phyloP scores from a whole-genome alignment of 495 filamentous ascomycete genomes.

The Gamarada debralockiae region DNA sequence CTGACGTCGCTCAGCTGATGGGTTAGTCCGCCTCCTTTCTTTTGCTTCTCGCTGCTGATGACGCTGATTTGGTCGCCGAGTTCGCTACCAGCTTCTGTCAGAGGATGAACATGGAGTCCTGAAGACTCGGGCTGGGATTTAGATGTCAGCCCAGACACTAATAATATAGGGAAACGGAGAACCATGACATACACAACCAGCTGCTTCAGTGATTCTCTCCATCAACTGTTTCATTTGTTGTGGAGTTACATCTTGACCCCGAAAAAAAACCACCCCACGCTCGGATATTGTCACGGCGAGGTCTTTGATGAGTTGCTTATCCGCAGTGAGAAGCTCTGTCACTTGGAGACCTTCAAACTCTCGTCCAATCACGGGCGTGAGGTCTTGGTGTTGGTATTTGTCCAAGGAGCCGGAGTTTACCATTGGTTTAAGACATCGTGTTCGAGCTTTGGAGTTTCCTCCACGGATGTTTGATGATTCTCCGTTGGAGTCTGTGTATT shows the following conservation, averaged over 20 bases:
- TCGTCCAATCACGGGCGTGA: conserved; percentile 61
- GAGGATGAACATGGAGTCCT: conserved; percentile 67
- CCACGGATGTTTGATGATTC: not conserved
- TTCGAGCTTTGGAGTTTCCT: not conserved
- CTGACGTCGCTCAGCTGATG: conserved; percentile 32
- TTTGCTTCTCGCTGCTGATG: conserved; percentile 36
- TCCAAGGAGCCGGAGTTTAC: conserved; percentile 44
- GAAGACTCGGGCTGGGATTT: conserved; percentile 40
- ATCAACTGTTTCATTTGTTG: conserved; percentile 54
- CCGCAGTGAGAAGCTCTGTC: conserved; percentile 53
- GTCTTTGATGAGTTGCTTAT: conserved; percentile 52
- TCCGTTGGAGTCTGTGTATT: not conserved
- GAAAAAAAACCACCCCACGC: conserved; percentile 77
- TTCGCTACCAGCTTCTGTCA: conserved; percentile 49
- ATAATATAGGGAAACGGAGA: conserved; percentile 44
- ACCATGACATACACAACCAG: conserved; percentile 3
- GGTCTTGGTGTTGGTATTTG: conserved; percentile 52
- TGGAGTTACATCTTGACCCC: conserved; percentile 46
- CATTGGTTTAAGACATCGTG: not conserved
- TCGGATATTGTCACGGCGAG: conserved; percentile 57
- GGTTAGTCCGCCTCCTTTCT: conserved; percentile 34
- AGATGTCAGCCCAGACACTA: not conserved
- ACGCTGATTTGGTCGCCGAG: conserved; percentile 36
- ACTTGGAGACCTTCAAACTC: conserved; percentile 57
- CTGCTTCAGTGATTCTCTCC: not conserved